Percentiles rank a stretch among this genome's conserved stretches.
Evolutionary conservation across 371 early-diverging fungal genomes (phyloP).

Genomic region (Mortierella sp.): DNA sequence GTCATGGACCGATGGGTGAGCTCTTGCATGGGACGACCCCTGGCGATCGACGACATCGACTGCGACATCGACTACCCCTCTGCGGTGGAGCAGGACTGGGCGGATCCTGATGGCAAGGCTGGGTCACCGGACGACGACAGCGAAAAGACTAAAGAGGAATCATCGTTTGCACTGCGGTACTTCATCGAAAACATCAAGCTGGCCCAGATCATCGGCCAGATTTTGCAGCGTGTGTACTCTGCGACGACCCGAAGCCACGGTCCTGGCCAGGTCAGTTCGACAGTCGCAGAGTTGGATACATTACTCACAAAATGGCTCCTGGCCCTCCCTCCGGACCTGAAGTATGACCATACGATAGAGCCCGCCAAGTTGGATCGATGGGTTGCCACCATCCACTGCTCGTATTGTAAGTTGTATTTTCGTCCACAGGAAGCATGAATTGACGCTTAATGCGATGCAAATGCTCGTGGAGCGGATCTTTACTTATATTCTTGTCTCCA

Average conservation of each 20-base stretch:
- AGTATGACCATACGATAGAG: conserved; percentile 31
- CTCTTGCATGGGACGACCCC: conserved; percentile 51
- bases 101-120: conserved; percentile 20
- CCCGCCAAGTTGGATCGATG: conserved; percentile 23
- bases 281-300: conserved; percentile 42
- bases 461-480: too few species aligned
- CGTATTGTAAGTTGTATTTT: conserved; percentile 37
- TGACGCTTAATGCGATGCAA: too few species aligned
- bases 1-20: conserved; percentile 66
- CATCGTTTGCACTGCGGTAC: conserved; percentile 24
- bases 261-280: conserved; percentile 34
- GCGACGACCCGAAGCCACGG: conserved; percentile 39
- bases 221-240: conserved; percentile 41
- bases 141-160: conserved; percentile 27
- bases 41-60: conserved; percentile 42
- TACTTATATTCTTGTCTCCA: too few species aligned
- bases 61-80: conserved; percentile 50
- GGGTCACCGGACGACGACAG: conserved; percentile 17
- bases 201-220: conserved; percentile 41
- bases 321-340: conserved; percentile 32
- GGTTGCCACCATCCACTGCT: conserved; percentile 46
- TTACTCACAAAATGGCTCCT: conserved; percentile 50
- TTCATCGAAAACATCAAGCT: conserved; percentile 51
- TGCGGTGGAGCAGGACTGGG: conserved; percentile 50
- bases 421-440: too few species aligned